Evolutionary conservation across 805 yeast species (phyloP).

Genomic region (Huiozyma naganishii): DNA sequence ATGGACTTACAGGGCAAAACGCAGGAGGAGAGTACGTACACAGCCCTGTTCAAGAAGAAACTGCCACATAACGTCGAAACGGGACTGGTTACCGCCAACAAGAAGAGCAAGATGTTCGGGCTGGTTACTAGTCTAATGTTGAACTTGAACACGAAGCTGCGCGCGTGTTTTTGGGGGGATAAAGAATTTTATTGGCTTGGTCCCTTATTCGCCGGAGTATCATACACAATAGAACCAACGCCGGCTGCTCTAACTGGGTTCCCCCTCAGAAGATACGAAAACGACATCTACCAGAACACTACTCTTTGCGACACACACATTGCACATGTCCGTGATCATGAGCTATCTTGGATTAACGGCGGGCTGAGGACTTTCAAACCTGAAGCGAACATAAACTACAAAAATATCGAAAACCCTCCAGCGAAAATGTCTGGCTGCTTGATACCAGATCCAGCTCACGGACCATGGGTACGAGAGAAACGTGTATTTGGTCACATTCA

Average conservation of each 20-base stretch:
- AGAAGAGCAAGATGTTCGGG: background rate
- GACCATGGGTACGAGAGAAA: background rate
- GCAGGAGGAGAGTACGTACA: background rate
- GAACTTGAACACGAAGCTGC: background rate
- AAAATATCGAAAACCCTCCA: background rate
- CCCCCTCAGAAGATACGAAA: background rate
- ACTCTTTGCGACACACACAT: slow-evolving; percentile 1
- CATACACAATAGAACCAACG: background rate
- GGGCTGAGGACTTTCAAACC: background rate
- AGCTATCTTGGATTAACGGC: slow-evolving; percentile 1
- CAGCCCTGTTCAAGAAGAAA: background rate
- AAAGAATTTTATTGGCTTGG: slow-evolving; percentile 1
- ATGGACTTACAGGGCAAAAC: background rate
- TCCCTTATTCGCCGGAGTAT: background rate
- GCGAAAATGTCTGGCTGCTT: background rate
- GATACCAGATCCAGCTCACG: background rate
- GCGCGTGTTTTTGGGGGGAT: background rate
- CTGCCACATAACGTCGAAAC: background rate
- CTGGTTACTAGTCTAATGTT: background rate
- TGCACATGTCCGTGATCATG: background rate
- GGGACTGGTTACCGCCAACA: background rate
- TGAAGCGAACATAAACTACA: background rate
- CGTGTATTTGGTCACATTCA: background rate
- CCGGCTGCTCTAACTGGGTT: background rate
- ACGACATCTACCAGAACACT: background rate